These are phyloP conservation scores for Penicillium sumatraense DNA, from an alignment of 2,329 filamentous ascomycete species.

Conservation along the genomic window DNA sequence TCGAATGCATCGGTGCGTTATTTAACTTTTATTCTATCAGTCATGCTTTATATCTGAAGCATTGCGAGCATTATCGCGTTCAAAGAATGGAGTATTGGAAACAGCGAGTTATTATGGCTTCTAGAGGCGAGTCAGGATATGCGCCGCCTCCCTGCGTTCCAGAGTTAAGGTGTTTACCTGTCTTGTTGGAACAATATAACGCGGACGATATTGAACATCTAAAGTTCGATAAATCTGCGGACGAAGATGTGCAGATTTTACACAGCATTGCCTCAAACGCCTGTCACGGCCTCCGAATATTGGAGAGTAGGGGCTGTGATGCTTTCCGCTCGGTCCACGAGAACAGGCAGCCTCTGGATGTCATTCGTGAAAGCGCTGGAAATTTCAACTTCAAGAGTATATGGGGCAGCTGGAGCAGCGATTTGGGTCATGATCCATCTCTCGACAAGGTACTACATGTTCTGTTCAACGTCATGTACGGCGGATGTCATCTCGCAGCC, in stretches of 20 bases:
- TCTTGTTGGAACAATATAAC: background rate
- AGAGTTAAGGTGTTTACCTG: background rate
- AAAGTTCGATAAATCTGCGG: background rate
- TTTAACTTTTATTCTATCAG: background rate
- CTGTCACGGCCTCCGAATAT: background rate
- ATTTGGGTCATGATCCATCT: background rate
- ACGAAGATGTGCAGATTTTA: background rate
- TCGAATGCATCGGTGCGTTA: background rate
- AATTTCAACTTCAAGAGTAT: background rate
- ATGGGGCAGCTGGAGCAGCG: background rate
- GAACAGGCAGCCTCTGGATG: background rate
- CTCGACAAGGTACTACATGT: background rate
- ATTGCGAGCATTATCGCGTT: background rate
- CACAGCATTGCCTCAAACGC: background rate
- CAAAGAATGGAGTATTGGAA: slow-evolving; percentile 1
- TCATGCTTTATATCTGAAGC: background rate
- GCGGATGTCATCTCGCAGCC: background rate
- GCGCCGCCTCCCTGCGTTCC: background rate
- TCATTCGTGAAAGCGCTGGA: background rate
- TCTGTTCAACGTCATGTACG: background rate
- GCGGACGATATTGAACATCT: background rate
- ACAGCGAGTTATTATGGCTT: background rate
- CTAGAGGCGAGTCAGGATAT: background rate
- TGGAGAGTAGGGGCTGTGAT: background rate
- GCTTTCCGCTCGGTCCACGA: background rate